These are phyloP conservation scores for Diplosphaera chodatii DNA, from an alignment of 139 green algal species.

Conservation along the genomic window DNA sequence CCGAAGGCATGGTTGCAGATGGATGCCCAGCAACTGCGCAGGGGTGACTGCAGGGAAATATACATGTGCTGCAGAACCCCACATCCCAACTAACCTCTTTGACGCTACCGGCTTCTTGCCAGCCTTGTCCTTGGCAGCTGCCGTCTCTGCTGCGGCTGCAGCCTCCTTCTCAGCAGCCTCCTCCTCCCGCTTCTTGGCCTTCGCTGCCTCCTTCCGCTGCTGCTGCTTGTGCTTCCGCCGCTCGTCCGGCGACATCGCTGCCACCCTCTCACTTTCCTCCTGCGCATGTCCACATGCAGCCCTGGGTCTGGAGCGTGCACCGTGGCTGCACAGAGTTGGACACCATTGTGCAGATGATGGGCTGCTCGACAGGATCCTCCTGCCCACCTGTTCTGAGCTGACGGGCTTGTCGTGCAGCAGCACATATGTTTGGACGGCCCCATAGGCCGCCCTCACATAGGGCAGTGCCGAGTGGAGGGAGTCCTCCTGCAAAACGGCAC, in stretches of 20 bases:
- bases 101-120: conserved; percentile 14
- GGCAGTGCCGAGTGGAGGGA: conserved; percentile 37
- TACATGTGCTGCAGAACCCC: no score
- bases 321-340: no score
- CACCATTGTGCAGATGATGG: no score
- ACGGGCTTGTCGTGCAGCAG: conserved; percentile 53
- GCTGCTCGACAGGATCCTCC: no score
- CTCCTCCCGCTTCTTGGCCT: conserved; percentile 33
- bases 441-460: conserved; percentile 50
- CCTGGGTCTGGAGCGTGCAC: no score
- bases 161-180: conserved; percentile 4
- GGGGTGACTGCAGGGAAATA: no score
- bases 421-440: conserved; percentile 69
- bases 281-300: conserved; percentile 7
- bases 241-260: conserved; percentile 64
- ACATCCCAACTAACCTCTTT: no score
- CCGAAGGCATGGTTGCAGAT: no score
- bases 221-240: conserved; percentile 64
- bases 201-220: conserved; percentile 16
- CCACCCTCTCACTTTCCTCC: conserved; percentile 52
- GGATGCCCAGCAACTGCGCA: no score
- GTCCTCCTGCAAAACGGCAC: conserved; percentile 48
- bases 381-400: neutral
- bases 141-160: no score
- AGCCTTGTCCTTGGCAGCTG: conserved; percentile 27